Conservation (phyloP, 441 rosid genomes). For the Euphorbia schlechtendalii region DNA sequence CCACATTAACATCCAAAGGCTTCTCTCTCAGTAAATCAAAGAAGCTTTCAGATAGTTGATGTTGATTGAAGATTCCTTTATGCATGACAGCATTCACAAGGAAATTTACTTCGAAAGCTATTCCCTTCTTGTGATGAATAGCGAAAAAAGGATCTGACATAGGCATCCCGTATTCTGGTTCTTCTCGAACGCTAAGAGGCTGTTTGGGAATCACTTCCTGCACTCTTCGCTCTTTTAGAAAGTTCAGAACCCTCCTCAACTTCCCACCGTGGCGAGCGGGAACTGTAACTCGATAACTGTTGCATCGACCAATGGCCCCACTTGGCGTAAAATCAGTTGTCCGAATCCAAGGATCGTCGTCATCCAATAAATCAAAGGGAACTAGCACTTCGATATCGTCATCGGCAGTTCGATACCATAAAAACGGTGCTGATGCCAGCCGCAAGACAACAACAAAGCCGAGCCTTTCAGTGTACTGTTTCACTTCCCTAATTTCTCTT, state of each 20-base stretch:
- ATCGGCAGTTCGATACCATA: conserved; percentile 86
- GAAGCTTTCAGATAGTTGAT: conserved; percentile 52
- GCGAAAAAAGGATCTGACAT: conserved; percentile 52
- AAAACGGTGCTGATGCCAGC: conserved; percentile 64
- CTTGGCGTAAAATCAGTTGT: conserved; percentile 75
- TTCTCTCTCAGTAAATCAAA: conserved; percentile 58
- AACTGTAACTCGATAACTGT: conserved; percentile 50
- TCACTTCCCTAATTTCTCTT: conserved; percentile 54
- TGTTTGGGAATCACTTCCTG: conserved; percentile 26
- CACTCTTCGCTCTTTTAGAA: conserved; percentile 54
- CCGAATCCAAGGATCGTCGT: conserved; percentile 97
- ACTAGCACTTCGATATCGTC: conserved; percentile 51
- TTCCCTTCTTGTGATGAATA: conserved; percentile 44
- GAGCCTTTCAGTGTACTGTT: conserved; percentile 37
- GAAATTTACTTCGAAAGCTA: conserved; percentile 65
- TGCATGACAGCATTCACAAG: conserved; percentile 73
- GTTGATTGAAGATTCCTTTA: conserved; percentile 64
- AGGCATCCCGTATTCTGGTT: conserved; percentile 57
- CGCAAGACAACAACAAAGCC: conserved; percentile 50
- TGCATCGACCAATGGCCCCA: conserved; percentile 78
- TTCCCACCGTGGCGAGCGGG: conserved; percentile 60
- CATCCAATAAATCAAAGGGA: conserved; percentile 72
- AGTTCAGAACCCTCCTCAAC: conserved; percentile 43
- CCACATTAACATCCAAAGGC: conserved; percentile 54
- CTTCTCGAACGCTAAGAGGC: conserved; percentile 39